Conservation (phyloP, 1,284 basidiomycete species). For the Ganoderma leucocontextum region DNA sequence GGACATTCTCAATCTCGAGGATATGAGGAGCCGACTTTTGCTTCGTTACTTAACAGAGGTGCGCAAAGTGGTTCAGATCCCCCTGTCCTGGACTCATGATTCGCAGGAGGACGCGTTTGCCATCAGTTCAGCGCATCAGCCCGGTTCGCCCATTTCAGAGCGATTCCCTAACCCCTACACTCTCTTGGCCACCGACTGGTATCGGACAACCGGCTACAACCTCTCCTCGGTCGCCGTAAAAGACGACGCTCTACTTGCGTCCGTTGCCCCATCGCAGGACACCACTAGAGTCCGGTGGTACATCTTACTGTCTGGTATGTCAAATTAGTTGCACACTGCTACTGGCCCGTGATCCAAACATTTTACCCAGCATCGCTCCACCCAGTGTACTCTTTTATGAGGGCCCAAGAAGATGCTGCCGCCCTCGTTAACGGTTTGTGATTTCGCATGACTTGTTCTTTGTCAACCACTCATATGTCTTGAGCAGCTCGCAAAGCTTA, state of each 20-base stretch:
- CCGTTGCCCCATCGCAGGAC: too few species aligned
- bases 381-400: not conserved
- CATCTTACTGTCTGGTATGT: too few species aligned
- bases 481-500: not conserved
- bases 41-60: not conserved
- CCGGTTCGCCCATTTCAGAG: not conserved
- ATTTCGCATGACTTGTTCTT: not conserved
- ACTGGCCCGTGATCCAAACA: too few species aligned
- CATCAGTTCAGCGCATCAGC: not conserved
- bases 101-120: not conserved
- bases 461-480: not conserved
- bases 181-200: not conserved
- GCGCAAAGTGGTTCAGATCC: not conserved
- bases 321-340: too few species aligned
- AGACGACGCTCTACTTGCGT: too few species aligned
- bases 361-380: not conserved
- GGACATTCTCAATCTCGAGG: not conserved
- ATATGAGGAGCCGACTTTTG: not conserved
- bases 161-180: not conserved
- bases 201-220: not conserved
- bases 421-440: not conserved
- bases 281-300: too few species aligned
- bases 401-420: too few species aligned
- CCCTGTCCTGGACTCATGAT: not conserved
- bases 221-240: too few species aligned